Percentiles rank a stretch among this genome's conserved stretches.
These are phyloP conservation scores for Oxytropis ochrocephala DNA, from an alignment of 306 rosid species.

Conservation along the genomic window DNA sequence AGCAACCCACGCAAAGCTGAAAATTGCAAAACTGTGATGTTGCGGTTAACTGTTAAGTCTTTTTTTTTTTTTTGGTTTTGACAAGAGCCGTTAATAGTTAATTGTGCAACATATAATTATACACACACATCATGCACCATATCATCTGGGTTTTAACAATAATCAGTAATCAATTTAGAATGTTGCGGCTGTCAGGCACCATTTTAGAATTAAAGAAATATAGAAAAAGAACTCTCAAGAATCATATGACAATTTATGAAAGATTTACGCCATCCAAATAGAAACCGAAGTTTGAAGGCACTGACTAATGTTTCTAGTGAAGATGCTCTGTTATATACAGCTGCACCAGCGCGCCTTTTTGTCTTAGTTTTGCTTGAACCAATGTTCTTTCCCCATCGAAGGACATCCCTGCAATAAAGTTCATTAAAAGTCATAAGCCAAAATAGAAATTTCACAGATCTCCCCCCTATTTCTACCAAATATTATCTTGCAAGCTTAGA, in stretches of 20 bases:
- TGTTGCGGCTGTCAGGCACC: neutral
- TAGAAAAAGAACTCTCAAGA: constrained; percentile 13
- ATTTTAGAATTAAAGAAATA: constrained; percentile 6
- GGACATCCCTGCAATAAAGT: constrained; percentile 60
- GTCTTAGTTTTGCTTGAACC: constrained; percentile 73
- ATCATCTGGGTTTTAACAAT: neutral
- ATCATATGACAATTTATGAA: neutral
- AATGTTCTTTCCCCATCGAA: constrained; percentile 94
- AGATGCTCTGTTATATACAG: constrained; percentile 87
- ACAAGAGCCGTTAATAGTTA: neutral
- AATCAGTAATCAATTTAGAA: neutral
- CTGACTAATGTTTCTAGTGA: constrained; percentile 82
- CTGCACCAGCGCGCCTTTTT: constrained; percentile 80
- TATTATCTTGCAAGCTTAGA: neutral
- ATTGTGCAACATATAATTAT: neutral
- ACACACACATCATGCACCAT: neutral
- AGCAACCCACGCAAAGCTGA: constrained; percentile 11
- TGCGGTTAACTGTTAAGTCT: neutral
- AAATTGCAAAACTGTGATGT: constrained; percentile 6
- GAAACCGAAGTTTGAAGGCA: constrained; percentile 26
- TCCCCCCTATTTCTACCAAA: neutral
- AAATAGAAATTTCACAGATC: neutral
- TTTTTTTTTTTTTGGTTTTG: no score
- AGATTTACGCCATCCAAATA: neutral
- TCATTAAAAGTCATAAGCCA: constrained; percentile 2